Percentiles rank a stretch among this genome's conserved stretches.
phyloP scores from a whole-genome alignment of 1,139 yeast species.

The Zygoascus hellenicus region DNA sequence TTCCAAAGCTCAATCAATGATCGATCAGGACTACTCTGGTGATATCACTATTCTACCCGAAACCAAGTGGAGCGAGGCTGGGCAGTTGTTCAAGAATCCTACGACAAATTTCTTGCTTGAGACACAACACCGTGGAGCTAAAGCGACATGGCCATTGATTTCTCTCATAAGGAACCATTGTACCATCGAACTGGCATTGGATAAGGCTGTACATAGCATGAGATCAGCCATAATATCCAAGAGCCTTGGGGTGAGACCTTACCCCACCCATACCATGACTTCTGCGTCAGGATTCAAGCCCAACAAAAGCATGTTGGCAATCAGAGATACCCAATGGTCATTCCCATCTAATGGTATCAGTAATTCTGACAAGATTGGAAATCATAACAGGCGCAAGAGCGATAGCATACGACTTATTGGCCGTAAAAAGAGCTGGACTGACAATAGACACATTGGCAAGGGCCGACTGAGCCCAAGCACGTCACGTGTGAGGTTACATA shows the following conservation, averaged over 20 bases:
- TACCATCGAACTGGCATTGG: conserved; percentile 81
- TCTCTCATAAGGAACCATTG: conserved; percentile 83
- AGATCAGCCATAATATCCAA: conserved; percentile 57
- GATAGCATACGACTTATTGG: conserved; percentile 1
- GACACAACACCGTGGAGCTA: conserved; percentile 74
- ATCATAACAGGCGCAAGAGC: conserved; percentile 1
- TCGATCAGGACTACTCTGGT: conserved; percentile 86
- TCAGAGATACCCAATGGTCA: conserved; percentile 6
- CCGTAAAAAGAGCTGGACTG: conserved; percentile 7
- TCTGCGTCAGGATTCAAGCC: background rate
- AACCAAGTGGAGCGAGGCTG: conserved; percentile 51
- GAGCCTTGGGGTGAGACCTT: background rate
- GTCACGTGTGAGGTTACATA: background rate
- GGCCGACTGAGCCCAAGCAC: conserved; percentile 5
- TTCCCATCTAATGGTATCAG: background rate
- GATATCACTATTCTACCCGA: conserved; percentile 90
- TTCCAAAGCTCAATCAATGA: conserved; percentile 64
- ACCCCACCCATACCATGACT: background rate
- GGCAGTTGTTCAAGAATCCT: conserved; percentile 70
- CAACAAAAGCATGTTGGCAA: conserved; percentile 8
- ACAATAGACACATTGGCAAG: conserved; percentile 1
- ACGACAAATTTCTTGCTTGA: conserved; percentile 65
- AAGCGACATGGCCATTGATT: conserved; percentile 90
- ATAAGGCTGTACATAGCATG: conserved; percentile 62
- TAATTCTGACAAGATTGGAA: background rate